Percentiles rank a stretch among this genome's conserved stretches.
Evolutionary conservation across 1,139 yeast genomes (phyloP).

Genomic region (Meyerozyma athensensis): DNA sequence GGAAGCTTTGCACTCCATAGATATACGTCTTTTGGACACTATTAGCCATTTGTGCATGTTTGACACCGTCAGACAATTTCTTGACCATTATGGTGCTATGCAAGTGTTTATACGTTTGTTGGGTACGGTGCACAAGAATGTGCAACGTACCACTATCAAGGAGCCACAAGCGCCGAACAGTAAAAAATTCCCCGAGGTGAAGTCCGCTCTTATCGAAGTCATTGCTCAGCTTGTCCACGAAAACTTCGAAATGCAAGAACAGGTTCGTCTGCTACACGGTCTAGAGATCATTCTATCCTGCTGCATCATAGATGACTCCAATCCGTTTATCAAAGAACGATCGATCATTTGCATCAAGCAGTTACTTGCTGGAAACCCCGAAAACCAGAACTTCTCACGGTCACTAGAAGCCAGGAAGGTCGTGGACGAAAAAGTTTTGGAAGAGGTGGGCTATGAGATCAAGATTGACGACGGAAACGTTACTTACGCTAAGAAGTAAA

Average conservation of each 20-base stretch:
- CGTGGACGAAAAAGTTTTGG: slow-evolving; percentile 29
- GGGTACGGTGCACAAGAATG: slow-evolving; percentile 44
- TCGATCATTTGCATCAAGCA: slow-evolving; percentile 75
- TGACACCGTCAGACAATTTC: slow-evolving; percentile 48
- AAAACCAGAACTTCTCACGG: slow-evolving; percentile 74
- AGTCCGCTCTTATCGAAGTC: slow-evolving; percentile 57
- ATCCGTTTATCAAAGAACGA: slow-evolving; percentile 85
- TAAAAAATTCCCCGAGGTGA: slow-evolving; percentile 52
- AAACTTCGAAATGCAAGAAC: slow-evolving; percentile 58
- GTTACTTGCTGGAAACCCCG: slow-evolving; percentile 55
- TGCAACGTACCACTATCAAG: slow-evolving; percentile 18
- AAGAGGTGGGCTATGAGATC: slow-evolving; percentile 39
- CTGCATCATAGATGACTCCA: slow-evolving; percentile 81
- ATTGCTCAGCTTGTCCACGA: slow-evolving; percentile 51
- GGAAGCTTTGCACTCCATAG: slow-evolving; percentile 17
- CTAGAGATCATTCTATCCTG: slow-evolving; percentile 69
- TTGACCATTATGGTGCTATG: slow-evolving; percentile 48
- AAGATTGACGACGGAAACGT: slow-evolving; percentile 35
- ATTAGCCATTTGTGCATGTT: slow-evolving; percentile 47
- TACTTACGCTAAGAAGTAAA: slow-evolving; percentile 4
- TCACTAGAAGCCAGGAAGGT: slow-evolving; percentile 34
- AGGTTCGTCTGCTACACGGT: slow-evolving; percentile 61
- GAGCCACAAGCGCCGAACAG: slow-evolving; percentile 7
- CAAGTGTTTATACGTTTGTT: slow-evolving; percentile 42
- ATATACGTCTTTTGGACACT: slow-evolving; percentile 41